Conservation (phyloP, 768 basidiomycete genomes). For the Mycena crocata region DNA sequence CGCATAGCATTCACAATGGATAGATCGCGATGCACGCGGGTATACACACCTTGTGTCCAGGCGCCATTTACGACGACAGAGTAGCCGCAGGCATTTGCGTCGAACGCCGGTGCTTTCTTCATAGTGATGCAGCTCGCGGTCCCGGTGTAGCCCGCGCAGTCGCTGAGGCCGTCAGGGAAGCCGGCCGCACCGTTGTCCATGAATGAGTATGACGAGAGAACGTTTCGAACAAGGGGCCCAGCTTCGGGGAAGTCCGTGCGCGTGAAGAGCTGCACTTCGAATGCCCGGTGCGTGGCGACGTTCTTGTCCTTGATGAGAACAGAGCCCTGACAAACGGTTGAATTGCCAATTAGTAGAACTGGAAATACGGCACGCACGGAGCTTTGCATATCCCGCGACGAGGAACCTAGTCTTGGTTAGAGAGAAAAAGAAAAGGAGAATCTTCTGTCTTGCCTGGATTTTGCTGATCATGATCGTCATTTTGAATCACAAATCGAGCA, state of each 20-base stretch:
- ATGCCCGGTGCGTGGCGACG: constrained; percentile 15
- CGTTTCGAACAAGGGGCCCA: constrained; percentile 18
- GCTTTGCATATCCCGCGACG: constrained; percentile 19
- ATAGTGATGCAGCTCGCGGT: constrained; percentile 20
- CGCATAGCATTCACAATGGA: constrained; percentile 18
- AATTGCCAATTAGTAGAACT: neutral
- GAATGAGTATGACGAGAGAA: constrained; percentile 19
- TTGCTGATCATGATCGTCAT: constrained; percentile 20
- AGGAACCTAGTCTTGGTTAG: no score
- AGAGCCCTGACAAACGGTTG: neutral
- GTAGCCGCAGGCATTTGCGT: constrained; percentile 17
- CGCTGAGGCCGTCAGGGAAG: constrained; percentile 21
- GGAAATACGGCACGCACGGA: neutral
- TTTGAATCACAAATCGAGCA: constrained; percentile 13
- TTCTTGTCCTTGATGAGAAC: constrained; percentile 20
- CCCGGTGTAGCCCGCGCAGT: constrained; percentile 19
- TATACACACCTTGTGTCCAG: constrained; percentile 17
- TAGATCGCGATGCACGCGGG: constrained; percentile 15
- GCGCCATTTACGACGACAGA: constrained; percentile 15
- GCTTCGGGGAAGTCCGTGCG: constrained; percentile 21
- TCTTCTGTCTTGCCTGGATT: no score
- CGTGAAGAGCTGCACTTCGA: constrained; percentile 19
- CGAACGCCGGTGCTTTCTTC: constrained; percentile 15
- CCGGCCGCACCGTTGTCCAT: constrained; percentile 21
- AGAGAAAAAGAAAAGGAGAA: no score